phyloP scores from a whole-genome alignment of 202 grass and related monocot species.

The Panicum virgatum region DNA sequence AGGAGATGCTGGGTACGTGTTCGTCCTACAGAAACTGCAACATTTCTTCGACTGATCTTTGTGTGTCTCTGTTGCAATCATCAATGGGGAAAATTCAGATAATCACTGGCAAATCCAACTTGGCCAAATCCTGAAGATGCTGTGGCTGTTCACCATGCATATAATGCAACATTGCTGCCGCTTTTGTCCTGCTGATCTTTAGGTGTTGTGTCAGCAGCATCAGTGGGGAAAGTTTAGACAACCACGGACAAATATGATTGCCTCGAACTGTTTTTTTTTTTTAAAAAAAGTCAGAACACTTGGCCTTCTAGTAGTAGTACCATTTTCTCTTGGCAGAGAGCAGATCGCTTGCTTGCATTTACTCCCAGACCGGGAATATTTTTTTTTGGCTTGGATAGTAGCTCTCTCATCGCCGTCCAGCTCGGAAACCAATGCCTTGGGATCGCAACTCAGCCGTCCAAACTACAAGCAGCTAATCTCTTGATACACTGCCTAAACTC shows the following conservation, averaged over 20 bases:
- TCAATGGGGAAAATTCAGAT: background rate
- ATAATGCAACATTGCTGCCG: constrained; percentile 13
- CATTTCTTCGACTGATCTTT: constrained; percentile 7
- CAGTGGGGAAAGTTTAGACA: background rate
- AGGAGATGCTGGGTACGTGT: background rate
- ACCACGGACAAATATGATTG: background rate
- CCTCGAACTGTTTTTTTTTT: background rate
- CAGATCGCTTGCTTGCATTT: constrained; percentile 46
- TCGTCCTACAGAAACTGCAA: background rate
- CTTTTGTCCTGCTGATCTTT: constrained; percentile 22
- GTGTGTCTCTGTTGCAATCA: background rate
- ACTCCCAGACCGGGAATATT: constrained; percentile 16
- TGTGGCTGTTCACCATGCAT: background rate
- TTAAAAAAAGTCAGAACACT: background rate
- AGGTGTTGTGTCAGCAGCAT: background rate
- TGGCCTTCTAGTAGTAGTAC: background rate
- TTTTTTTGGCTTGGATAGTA: constrained; percentile 13
- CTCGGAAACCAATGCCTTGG: background rate
- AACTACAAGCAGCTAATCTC: background rate
- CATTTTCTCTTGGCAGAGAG: constrained; percentile 9
- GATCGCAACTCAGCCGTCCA: constrained; percentile 2
- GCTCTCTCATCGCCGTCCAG: constrained; percentile 36
- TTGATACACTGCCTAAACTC: no score
- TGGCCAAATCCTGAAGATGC: background rate
- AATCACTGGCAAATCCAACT: background rate